These are phyloP conservation scores for Sporothrix mexicana DNA, from an alignment of 2,329 filamentous ascomycete species.

Conservation along the genomic window DNA sequence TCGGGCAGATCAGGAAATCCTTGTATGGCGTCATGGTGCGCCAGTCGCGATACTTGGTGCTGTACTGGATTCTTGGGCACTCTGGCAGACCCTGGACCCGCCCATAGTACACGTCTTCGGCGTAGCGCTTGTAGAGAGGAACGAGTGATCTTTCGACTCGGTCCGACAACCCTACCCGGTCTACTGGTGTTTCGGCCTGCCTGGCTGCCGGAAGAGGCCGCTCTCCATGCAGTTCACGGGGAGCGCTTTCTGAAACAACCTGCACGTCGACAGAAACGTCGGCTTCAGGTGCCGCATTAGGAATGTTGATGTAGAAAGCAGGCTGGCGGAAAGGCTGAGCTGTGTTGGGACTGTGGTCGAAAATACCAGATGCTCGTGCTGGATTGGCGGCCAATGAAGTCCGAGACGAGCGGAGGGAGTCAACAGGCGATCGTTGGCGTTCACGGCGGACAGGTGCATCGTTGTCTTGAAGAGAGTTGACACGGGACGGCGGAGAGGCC, in stretches of 20 bases:
- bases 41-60: constrained; percentile 75
- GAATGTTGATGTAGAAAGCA: constrained; percentile 31
- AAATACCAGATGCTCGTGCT: constrained; percentile 31
- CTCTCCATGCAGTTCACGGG: constrained; percentile 31
- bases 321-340: constrained; percentile 26
- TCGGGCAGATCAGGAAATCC: constrained; percentile 80
- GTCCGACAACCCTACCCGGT: neutral
- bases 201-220: constrained; percentile 34
- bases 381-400: constrained; percentile 21
- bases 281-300: neutral
- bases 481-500: neutral
- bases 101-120: constrained; percentile 57
- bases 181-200: neutral
- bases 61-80: constrained; percentile 70
- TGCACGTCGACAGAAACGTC: neutral
- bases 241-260: neutral
- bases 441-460: constrained; percentile 28
- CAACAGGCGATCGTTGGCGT: constrained; percentile 31
- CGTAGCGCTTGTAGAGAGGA: constrained; percentile 56
- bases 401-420: constrained; percentile 25
- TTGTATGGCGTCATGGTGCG: constrained; percentile 65
- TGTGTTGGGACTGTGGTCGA: constrained; percentile 19
- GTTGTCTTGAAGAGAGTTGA: neutral
- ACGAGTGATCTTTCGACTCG: constrained; percentile 41
- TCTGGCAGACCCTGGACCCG: constrained; percentile 61